A percentile compares a stretch with the other conserved stretches of the same genome.
Evolutionary conservation across 352 stramenopile genomes (phyloP).

Genomic region (Achlya hypogyna): DNA sequence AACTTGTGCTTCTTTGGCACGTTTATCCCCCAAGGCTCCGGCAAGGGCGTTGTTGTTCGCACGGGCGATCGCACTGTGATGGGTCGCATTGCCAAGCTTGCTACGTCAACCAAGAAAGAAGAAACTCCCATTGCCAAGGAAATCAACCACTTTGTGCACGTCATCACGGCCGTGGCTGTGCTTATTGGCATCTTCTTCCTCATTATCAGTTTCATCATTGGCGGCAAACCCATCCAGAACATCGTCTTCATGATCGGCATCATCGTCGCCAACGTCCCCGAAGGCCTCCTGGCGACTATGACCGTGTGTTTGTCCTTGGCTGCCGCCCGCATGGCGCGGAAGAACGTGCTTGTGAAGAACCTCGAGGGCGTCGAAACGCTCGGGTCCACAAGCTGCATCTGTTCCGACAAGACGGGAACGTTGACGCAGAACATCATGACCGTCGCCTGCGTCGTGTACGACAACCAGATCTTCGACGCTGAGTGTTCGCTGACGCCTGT

Average conservation of each 20-base stretch:
- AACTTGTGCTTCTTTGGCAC: conserved; percentile 77
- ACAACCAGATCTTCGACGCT: conserved; percentile 57
- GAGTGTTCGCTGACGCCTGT: conserved; percentile 68
- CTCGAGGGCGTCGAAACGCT: conserved; percentile 89
- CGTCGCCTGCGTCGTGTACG: conserved; percentile 75
- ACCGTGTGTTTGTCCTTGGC: conserved; percentile 89
- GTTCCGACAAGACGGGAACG: conserved; percentile 93
- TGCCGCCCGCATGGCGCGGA: conserved; percentile 80
- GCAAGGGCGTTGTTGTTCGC: conserved; percentile 57
- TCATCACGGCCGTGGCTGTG: conserved; percentile 49
- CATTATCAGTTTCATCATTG: conserved; percentile 44
- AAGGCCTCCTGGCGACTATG: conserved; percentile 86
- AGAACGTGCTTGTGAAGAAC: conserved; percentile 92
- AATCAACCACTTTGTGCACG: conserved; percentile 63
- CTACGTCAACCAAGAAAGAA: conserved; percentile 38
- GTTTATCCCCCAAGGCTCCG: conserved; percentile 61
- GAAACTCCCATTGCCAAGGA: conserved; percentile 51
- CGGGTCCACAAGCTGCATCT: conserved; percentile 89
- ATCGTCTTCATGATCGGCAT: conserved; percentile 94
- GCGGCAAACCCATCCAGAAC: conserved; percentile 40
- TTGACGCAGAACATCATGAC: conserved; percentile 94
- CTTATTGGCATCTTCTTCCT: conserved; percentile 55
- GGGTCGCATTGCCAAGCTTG: conserved; percentile 60
- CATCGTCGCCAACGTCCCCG: conserved; percentile 91
- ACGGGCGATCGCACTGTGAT: conserved; percentile 77